Base-by-base conservation (phyloP, 352 stramenopile genomes). In the Phytophthora nicotianae region DNA sequence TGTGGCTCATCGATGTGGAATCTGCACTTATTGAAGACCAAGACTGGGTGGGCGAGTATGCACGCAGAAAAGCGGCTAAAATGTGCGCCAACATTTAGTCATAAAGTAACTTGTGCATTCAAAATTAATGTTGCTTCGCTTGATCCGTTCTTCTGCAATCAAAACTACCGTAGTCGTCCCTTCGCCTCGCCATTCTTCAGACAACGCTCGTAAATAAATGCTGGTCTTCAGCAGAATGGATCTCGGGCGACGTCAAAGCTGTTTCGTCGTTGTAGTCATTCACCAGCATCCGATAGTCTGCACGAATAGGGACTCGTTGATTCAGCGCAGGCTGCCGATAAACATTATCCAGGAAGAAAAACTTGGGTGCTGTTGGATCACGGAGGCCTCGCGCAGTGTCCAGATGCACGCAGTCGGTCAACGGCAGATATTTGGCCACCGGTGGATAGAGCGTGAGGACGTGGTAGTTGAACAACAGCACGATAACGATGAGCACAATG, bases 251-350 rank as follows among this genome's bases (percentile, higher is more conserved):
- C 5, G 65, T 85, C 26, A 87, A 37, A 23, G 32, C 47, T 24
- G 57, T 74, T 52, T 62, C 62, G 11, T 71, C 58, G 20, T 37
- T 57, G 50, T 75, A 75, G 51, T 78, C 49, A 49, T 78, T 69
- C 11, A 68, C 59, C 19, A 88, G 70, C 74, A 90, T 77, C 1
- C 77, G 77, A 61, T 89, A 90, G 45, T 91, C 79, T 5, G 81
- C 71, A 1, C 70, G 73, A 48, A 90, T 68, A 7, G 79, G 65
- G 23, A 56, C 50, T 32, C 70, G 57, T 46, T 93, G 57, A 43
- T 72, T 77, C 80, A 93, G 88, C 1, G 82, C 84, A 46, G 84
- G 84, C 48, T 93, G 84, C 2, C 62, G 70, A 59, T 91, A 93
- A 4, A 91, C 82, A 10, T 79, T 77, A 33, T 93, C 74, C 9